Evolutionary conservation across 2,329 filamentous ascomycete genomes (phyloP).

Genomic region (Paradendryphiella salina): DNA sequence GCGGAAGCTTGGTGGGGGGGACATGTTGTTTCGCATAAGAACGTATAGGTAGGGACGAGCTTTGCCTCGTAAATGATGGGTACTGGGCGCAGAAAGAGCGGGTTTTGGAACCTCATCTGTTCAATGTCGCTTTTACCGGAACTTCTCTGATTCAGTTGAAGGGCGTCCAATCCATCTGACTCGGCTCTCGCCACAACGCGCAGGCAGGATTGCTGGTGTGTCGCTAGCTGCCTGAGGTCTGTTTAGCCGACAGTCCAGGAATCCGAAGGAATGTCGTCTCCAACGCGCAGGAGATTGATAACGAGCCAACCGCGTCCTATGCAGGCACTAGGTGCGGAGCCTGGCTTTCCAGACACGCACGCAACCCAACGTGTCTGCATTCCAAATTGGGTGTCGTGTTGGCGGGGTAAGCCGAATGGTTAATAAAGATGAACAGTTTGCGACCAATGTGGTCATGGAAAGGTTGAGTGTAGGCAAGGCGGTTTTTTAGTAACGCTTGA

Average conservation of each 20-base stretch:
- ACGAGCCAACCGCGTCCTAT: slow-evolving; percentile 7
- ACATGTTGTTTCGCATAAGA: slow-evolving; percentile 17
- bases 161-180: background rate
- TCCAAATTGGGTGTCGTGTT: slow-evolving; percentile 3
- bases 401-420: slow-evolving; percentile 9
- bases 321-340: slow-evolving; percentile 1
- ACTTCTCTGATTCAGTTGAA: background rate
- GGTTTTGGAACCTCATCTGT: background rate
- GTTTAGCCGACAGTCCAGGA: slow-evolving; percentile 8
- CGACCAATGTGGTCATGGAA: slow-evolving; percentile 13
- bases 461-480: slow-evolving; percentile 4
- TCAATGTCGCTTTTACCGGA: background rate
- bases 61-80: background rate
- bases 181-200: background rate
- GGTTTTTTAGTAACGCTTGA: slow-evolving; percentile 19
- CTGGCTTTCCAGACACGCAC: background rate
- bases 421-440: slow-evolving; percentile 11
- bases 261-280: slow-evolving; percentile 5
- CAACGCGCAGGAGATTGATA: slow-evolving; percentile 10
- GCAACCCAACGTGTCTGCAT: background rate
- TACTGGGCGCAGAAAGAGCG: background rate
- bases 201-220: background rate
- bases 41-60: slow-evolving; percentile 9
- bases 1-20: slow-evolving; percentile 6
- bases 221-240: slow-evolving; percentile 5